Evolutionary conservation across 2,329 filamentous ascomycete genomes (phyloP).

Genomic region (Leptographium flavum): DNA sequence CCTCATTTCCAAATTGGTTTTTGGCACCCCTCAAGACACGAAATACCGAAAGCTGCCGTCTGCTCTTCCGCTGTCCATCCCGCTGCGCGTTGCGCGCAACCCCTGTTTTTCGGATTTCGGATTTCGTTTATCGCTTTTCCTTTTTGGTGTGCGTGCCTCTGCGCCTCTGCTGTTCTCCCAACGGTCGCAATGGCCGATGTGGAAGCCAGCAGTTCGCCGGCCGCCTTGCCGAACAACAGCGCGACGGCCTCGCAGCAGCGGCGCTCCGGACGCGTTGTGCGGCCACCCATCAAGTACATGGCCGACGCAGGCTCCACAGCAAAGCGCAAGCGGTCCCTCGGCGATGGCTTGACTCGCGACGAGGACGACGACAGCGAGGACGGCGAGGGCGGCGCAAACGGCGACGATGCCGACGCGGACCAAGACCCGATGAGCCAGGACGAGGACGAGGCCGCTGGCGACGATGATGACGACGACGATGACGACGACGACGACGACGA

Average conservation of each 20-base stretch:
- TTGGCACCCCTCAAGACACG: background rate
- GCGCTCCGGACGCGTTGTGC: slow-evolving; percentile 55
- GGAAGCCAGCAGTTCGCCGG: background rate
- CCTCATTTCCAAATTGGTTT: background rate
- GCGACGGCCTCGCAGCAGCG: slow-evolving; percentile 43
- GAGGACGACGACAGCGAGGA: slow-evolving; percentile 25
- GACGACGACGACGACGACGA: slow-evolving; percentile 24
- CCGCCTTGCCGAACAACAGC: background rate
- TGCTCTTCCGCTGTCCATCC: background rate
- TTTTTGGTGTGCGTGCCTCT: background rate
- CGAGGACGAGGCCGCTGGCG: slow-evolving; percentile 18
- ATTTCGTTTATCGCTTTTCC: background rate
- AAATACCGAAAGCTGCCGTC: background rate
- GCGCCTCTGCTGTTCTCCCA: no score
- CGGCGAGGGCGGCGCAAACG: no score
- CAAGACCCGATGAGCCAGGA: slow-evolving; percentile 18
- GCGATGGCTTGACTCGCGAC: slow-evolving; percentile 18
- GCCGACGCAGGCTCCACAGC: slow-evolving; percentile 33
- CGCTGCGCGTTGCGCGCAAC: slow-evolving; percentile 3
- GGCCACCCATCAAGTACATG: slow-evolving; percentile 43
- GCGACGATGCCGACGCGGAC: slow-evolving; percentile 27
- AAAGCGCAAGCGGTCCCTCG: slow-evolving; percentile 40
- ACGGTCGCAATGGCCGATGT: background rate
- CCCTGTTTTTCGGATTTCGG: background rate
- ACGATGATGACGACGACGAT: slow-evolving; percentile 17